Evolutionary conservation across 306 rosid genomes (phyloP), one percentile per base, ranked within the genome.

Genomic region (Fragaria nilgerrensis): DNA sequence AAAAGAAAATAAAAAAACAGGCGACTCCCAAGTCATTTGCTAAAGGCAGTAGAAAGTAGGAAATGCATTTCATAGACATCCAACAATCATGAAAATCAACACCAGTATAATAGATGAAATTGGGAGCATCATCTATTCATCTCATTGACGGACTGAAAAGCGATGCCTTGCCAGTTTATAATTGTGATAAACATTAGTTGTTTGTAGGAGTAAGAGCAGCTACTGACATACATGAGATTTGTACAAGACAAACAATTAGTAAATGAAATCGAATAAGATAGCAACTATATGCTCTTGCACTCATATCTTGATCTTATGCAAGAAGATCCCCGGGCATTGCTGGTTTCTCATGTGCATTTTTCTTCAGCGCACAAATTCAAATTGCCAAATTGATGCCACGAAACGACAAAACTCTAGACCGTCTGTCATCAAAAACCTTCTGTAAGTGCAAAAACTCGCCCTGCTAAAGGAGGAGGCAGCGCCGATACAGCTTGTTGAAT

Each of bases 361-460:
- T 45, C 72, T 23, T 78, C 23, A 41, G 80, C 15, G 7, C 16
- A 17, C 65, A 48, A 3, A 48, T 22, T 72, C 25, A 10, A 22
- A 53, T 52, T 16, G 25, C 62, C 64, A 70, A 43, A 36, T 47
- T 61, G 29, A 74, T 75, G 34, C 11, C 58, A 61, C 27, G 61
- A 7, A 25, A 20, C 45, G 16, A 62, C 12, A 23, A 32, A 23
- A 41, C 47, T n/a, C 17, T 58, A 11, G 43, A 58, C 16, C 5
- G 68, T 55, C 17, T 70, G 58, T 17, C 65, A 63, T 89, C 79
- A 93, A 79, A 93, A 87, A 64, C 97, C 98, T 82, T 92, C 96
- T 0, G 96, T 90, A 63, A 92, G 96, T 0, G 97, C 97, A 70
- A 68, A 85, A 75, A 89, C 89, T 76, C 97, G 91, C 27, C 96